Conservation (phyloP, 2,329 filamentous ascomycete genomes). For the Neofusicoccum sp. region DNA sequence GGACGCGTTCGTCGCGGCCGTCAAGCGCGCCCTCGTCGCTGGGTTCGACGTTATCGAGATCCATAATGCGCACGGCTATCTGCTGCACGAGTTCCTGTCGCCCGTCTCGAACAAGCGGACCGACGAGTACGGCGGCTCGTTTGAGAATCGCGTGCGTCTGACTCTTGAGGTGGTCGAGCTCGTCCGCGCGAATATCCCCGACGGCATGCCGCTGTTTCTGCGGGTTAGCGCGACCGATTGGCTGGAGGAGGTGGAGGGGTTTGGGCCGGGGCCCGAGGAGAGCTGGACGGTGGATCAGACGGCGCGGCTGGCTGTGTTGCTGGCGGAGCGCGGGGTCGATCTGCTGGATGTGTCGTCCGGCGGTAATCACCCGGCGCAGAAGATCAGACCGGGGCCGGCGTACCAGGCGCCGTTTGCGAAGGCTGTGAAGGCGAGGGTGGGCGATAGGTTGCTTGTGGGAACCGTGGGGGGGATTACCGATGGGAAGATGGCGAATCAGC, state of each 20-base stretch:
- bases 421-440: constrained; percentile 72
- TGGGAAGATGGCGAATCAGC: constrained; percentile 67
- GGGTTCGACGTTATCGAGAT: constrained; percentile 81
- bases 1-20: constrained; percentile 62
- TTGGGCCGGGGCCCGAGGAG: constrained; percentile 42
- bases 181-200: constrained; percentile 64
- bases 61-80: constrained; percentile 78
- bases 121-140: constrained; percentile 68
- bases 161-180: constrained; percentile 68
- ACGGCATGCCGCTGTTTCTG: constrained; percentile 70
- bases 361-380: constrained; percentile 66
- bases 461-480: constrained; percentile 75
- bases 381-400: constrained; percentile 62
- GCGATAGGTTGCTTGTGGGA: constrained; percentile 69
- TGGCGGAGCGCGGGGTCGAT: constrained; percentile 76
- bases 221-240: constrained; percentile 77
- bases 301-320: constrained; percentile 63
- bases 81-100: constrained; percentile 69
- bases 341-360: constrained; percentile 80
- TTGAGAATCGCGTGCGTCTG: constrained; percentile 72
- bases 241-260: constrained; percentile 60
- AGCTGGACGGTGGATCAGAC: constrained; percentile 71
- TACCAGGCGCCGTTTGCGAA: constrained; percentile 78
- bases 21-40: constrained; percentile 57
- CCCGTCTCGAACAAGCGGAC: constrained; percentile 71